Percentiles rank a stretch among this genome's conserved stretches.
Evolutionary conservation across 2,329 filamentous ascomycete genomes (phyloP).

Genomic region (Ophiostoma piceae): DNA sequence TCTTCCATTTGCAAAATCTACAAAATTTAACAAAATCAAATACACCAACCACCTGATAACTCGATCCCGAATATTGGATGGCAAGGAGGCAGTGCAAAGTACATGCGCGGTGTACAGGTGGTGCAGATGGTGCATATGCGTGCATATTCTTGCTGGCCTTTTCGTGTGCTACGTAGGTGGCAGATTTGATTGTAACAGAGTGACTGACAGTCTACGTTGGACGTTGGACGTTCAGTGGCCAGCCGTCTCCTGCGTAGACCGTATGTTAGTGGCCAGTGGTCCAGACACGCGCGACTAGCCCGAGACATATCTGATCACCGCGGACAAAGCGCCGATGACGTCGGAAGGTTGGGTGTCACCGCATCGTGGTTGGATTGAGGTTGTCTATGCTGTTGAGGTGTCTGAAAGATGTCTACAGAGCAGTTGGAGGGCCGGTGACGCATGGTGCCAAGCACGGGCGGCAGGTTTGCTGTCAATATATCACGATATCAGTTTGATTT

Average conservation of each 20-base stretch:
- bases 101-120: background rate
- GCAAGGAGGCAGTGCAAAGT: background rate
- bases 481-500: background rate
- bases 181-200: background rate
- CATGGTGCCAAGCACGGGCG: background rate
- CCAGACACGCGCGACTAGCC: background rate
- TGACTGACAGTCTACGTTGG: too few relatives aligned
- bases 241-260: too few relatives aligned
- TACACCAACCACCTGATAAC: background rate
- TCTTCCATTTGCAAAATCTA: too few relatives aligned
- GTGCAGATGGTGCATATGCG: background rate
- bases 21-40: background rate
- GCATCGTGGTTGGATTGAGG: background rate
- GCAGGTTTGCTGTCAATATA: background rate
- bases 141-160: background rate
- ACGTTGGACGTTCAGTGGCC: too few relatives aligned
- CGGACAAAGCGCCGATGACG: slow-evolving; percentile 10
- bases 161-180: slow-evolving; percentile 3
- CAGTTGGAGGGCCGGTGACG: background rate
- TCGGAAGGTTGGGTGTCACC: slow-evolving; percentile 2
- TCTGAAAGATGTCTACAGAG: too few relatives aligned
- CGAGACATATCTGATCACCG: slow-evolving; percentile 2
- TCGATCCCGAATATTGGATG: background rate
- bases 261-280: background rate
- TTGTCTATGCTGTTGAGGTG: too few relatives aligned